These are phyloP conservation scores for Agaricus bisporus DNA, from an alignment of 768 basidiomycete species.

Conservation along the genomic window DNA sequence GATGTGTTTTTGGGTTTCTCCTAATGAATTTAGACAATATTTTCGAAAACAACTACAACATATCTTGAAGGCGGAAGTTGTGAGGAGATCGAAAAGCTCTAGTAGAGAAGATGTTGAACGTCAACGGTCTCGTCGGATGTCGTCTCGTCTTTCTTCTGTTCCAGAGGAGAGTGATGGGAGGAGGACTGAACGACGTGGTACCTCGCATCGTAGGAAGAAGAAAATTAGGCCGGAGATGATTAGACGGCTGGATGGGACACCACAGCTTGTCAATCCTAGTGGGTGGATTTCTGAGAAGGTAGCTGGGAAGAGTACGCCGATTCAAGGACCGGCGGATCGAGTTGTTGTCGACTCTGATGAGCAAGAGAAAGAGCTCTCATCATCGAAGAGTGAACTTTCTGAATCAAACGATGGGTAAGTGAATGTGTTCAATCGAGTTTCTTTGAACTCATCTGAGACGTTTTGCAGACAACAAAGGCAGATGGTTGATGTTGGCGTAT, in stretches of 20 bases:
- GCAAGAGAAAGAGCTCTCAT: neutral
- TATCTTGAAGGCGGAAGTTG: constrained; percentile 41
- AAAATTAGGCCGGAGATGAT: constrained; percentile 71
- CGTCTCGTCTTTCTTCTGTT: constrained; percentile 4
- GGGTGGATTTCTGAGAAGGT: constrained; percentile 57
- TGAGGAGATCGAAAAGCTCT: constrained; percentile 18
- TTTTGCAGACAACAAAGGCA: constrained; percentile 19
- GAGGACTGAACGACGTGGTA: constrained; percentile 1
- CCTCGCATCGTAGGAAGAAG: constrained; percentile 20
- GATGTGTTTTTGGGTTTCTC: constrained; percentile 6
- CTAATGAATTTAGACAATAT: constrained; percentile 44
- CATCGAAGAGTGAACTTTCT: neutral
- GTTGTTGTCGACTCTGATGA: neutral
- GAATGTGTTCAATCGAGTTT: neutral
- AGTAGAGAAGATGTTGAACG: constrained; percentile 17
- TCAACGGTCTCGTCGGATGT: constrained; percentile 17
- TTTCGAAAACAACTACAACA: constrained; percentile 65
- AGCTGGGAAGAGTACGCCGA: neutral
- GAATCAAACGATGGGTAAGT: constrained; percentile 11
- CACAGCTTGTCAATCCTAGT: constrained; percentile 67
- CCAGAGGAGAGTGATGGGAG: constrained; percentile 11
- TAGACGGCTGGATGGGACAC: constrained; percentile 60
- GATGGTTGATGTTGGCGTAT: constrained; percentile 30
- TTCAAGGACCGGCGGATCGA: neutral
- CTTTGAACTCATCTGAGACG: neutral